A percentile compares a stretch with the other conserved stretches of the same genome.
These are phyloP conservation scores for Microbotryomycetes sp. DNA, from an alignment of 1,284 basidiomycete species.

Conservation along the genomic window DNA sequence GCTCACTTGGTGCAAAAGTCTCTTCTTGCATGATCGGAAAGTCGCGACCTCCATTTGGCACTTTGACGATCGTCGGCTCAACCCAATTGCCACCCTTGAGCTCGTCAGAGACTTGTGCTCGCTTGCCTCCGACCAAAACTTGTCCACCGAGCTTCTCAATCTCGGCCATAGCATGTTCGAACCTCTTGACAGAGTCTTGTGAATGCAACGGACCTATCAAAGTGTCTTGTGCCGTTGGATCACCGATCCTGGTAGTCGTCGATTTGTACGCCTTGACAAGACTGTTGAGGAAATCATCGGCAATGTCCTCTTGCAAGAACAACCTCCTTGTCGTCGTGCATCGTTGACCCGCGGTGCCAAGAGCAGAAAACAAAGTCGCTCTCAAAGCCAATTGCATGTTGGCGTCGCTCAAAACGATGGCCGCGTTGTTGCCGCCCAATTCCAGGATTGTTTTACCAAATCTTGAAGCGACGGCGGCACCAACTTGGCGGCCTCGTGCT, in stretches of 20 bases:
- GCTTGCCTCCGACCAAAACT: constrained; percentile 63
- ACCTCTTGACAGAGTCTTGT: constrained; percentile 57
- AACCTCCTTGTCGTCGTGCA: constrained; percentile 89
- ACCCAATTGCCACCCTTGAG: constrained; percentile 74
- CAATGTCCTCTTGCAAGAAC: constrained; percentile 75
- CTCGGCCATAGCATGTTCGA: constrained; percentile 57
- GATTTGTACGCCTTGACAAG: constrained; percentile 65
- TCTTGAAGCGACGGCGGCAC: constrained; percentile 66
- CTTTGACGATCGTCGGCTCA: constrained; percentile 67
- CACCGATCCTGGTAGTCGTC: constrained; percentile 57
- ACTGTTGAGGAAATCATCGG: constrained; percentile 63
- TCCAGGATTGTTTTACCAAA: constrained; percentile 74
- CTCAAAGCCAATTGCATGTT: constrained; percentile 82
- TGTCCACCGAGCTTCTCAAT: constrained; percentile 64
- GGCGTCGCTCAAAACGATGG: constrained; percentile 87
- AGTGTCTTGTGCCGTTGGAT: constrained; percentile 66
- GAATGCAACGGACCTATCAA: constrained; percentile 85
- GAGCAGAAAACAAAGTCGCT: constrained; percentile 84
- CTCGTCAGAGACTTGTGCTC: constrained; percentile 46
- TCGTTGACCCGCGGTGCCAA: constrained; percentile 89
- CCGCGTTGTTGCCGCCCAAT: constrained; percentile 92
- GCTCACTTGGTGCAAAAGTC: constrained; percentile 65
- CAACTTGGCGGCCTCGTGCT: constrained; percentile 73
- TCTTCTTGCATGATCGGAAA: constrained; percentile 73
- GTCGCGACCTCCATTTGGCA: constrained; percentile 45